Percentiles rank a stretch among this genome's conserved stretches.
Evolutionary conservation across 83 land plant genomes (phyloP).

Genomic region (Thuja plicata): DNA sequence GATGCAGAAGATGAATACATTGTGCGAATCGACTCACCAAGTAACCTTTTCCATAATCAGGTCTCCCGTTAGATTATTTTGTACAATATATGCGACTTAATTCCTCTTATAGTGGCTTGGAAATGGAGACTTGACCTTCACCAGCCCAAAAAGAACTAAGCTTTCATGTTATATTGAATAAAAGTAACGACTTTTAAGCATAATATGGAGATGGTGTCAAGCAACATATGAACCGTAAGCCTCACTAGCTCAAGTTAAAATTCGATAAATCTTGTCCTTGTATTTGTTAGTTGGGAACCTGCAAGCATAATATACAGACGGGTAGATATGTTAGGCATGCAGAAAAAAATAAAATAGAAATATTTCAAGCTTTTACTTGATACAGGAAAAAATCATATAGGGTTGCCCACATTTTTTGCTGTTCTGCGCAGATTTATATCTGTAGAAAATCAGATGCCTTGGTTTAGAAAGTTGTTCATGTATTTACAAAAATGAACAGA

Average conservation of each 20-base stretch:
- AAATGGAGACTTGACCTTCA: neutral
- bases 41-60: conserved; percentile 49
- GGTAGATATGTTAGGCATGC: neutral
- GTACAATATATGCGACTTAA: neutral
- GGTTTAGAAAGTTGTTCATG: neutral
- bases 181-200: neutral
- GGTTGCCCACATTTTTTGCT: neutral
- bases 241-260: neutral
- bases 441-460: neutral
- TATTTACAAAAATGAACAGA: neutral
- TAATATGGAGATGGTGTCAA: neutral
- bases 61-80: neutral
- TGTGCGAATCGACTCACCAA: conserved; percentile 83
- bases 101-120: neutral
- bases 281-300: neutral
- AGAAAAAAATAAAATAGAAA: neutral
- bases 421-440: neutral
- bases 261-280: neutral
- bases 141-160: neutral
- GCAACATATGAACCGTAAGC: neutral
- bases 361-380: neutral
- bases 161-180: neutral
- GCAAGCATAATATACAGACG: neutral
- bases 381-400: neutral
- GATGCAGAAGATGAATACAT: conserved; percentile 77